These are phyloP conservation scores for Eucalyptus pauciflora DNA, from an alignment of 345 rosid genomes.

Conservation along the genomic window DNA sequence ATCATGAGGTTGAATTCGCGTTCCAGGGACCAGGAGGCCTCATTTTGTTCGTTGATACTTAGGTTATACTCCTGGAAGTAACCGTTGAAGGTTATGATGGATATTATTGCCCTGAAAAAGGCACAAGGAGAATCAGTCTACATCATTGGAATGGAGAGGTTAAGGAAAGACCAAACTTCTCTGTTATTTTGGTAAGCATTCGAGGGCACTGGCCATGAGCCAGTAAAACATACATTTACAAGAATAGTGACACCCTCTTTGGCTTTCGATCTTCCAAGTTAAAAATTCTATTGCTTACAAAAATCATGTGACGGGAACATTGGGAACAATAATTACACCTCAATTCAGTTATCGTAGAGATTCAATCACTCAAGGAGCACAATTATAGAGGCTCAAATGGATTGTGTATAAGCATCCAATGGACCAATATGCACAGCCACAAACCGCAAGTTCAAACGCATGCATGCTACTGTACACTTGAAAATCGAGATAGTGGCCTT, in stretches of 20 bases:
- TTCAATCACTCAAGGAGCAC: neutral
- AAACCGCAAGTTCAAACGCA: neutral
- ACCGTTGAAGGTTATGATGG: constrained; percentile 57
- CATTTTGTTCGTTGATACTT: constrained; percentile 33
- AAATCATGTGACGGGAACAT: neutral
- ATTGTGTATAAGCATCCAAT: neutral
- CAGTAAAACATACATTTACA: neutral
- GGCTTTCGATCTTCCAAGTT: neutral
- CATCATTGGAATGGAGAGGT: neutral
- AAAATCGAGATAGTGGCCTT: neutral
- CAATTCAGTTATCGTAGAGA: neutral
- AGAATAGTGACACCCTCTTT: neutral
- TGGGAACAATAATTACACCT: neutral
- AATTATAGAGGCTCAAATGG: neutral
- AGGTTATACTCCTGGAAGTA: constrained; percentile 66
- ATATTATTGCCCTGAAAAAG: constrained; percentile 46
- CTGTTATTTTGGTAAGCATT: neutral
- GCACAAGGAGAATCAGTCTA: neutral
- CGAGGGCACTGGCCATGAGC: neutral
- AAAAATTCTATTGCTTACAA: neutral
- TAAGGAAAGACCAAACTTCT: neutral
- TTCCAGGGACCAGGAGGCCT: constrained; percentile 59
- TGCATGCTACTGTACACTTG: neutral
- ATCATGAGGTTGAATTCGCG: constrained; percentile 51
- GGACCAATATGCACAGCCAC: neutral